Conservation (phyloP, 2,329 filamentous ascomycete species). For the Drechslerella coelobrocha region DNA sequence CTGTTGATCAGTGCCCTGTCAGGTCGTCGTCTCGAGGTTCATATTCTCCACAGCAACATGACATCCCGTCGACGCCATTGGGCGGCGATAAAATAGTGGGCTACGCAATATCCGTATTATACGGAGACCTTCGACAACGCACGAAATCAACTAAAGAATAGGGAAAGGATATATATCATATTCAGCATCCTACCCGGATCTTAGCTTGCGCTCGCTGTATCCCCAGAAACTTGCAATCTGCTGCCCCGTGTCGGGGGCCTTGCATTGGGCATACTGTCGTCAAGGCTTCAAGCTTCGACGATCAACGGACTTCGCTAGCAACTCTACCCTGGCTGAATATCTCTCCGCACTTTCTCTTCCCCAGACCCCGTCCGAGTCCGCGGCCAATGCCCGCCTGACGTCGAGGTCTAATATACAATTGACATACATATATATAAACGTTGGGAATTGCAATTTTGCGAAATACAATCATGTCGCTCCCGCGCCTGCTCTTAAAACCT, state of each 20-base stretch:
- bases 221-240: too few relatives aligned
- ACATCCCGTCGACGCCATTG: slow-evolving; percentile 19
- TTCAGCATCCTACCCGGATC: too few relatives aligned
- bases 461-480: slow-evolving; percentile 12
- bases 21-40: slow-evolving; percentile 25
- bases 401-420: too few relatives aligned
- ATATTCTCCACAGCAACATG: slow-evolving; percentile 13
- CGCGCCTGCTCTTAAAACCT: slow-evolving; percentile 24
- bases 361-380: not conserved
- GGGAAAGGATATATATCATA: too few relatives aligned
- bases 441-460: not conserved
- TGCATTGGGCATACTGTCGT: too few relatives aligned
- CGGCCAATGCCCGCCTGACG: slow-evolving; percentile 8
- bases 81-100: not conserved
- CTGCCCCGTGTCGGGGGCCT: too few relatives aligned
- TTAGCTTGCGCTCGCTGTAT: too few relatives aligned
- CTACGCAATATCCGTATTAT: not conserved
- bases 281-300: too few relatives aligned
- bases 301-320: too few relatives aligned
- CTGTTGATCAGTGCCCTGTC: not conserved
- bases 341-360: too few relatives aligned
- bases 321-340: too few relatives aligned
- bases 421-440: not conserved
- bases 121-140: not conserved
- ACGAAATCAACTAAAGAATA: too few relatives aligned